Conservation (phyloP, 2,329 filamentous ascomycete genomes). For the Xylariaceae sp. region DNA sequence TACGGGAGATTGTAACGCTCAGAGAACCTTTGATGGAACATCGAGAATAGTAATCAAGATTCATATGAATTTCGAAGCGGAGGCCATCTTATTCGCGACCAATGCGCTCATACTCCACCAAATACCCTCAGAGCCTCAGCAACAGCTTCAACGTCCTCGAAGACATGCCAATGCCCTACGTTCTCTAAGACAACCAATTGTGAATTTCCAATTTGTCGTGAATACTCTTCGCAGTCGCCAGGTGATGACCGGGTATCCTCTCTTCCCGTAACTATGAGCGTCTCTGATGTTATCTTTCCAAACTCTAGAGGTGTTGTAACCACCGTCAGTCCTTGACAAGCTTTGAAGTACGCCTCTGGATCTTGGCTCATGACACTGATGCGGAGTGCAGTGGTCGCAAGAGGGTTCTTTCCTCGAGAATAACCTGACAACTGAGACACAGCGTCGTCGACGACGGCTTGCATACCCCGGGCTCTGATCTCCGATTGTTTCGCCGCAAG, state of each 20-base stretch:
- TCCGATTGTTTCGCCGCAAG: conserved; percentile 2
- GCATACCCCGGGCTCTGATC: conserved; percentile 3
- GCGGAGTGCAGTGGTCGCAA: conserved; percentile 3
- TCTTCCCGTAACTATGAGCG: conserved; percentile 6
- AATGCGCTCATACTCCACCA: background rate
- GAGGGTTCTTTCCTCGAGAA: conserved; percentile 2
- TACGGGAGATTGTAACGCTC: too few relatives aligned
- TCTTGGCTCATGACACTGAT: conserved; percentile 11
- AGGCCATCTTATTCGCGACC: too few relatives aligned
- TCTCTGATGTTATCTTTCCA: conserved; percentile 1
- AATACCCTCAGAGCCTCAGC: background rate
- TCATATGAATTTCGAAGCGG: too few relatives aligned
- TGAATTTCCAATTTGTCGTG: background rate
- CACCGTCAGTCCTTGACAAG: conserved; percentile 2
- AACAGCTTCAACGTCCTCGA: conserved; percentile 5
- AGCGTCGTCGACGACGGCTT: background rate
- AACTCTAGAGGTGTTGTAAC: background rate
- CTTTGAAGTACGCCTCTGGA: conserved; percentile 12
- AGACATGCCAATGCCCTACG: conserved; percentile 9
- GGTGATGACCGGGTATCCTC: conserved; percentile 4
- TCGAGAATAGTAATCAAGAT: too few relatives aligned
- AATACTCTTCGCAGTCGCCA: conserved; percentile 2
- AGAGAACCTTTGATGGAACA: too few relatives aligned
- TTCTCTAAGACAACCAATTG: conserved; percentile 1
- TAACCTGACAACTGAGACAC: background rate